Base-by-base conservation (phyloP, 805 yeast species). In the Saturnispora mendoncae region DNA sequence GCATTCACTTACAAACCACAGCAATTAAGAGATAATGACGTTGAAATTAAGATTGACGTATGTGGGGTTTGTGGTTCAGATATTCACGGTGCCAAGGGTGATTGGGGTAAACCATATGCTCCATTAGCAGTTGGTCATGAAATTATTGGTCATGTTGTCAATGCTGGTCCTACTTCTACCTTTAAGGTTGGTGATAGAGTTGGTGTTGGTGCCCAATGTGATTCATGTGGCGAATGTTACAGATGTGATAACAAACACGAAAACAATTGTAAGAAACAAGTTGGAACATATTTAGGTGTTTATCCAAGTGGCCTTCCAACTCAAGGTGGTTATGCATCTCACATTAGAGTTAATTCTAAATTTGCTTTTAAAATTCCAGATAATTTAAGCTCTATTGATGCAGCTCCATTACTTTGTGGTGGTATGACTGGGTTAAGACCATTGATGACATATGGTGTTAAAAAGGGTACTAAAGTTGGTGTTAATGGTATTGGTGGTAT, bases 391-490 rank as follows among this genome's bases (percentile, higher is more conserved):
- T 55, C 70, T 6, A 58, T 53, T 25, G 55, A 53, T 32, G 76
- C 67, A 33, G 78, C 78, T 18, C 78, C 80, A 23, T 57, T 74
- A 59, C 55, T 74, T 53, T 74, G 79, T 58, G 80, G 75, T 44
- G 80, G 78, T 36, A 61, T 72, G 44, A 74, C 78, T 6, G 73
- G 68, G 14, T 74, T 61, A 50, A 69, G 74, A 23, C 80, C 80
- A 19, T 56, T 73, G 47, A 40, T 54, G 7, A 51, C 51, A 4
- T 49, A 56, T n/a, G 69, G 68, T 28, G 66, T 63, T 51, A 74
- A 70, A 42, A 67, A 69, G 36, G 76, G 75, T 39, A 65, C 65
- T 46, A 66, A 61, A 39, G 74, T 74, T 37, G 80, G 76, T 49
- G 63, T 76, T 46, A 51, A 58, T 44, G 72, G 72, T 45, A 59